phyloP scores from a whole-genome alignment of 2,329 filamentous ascomycete genomes.

The Nemania diffusa region DNA sequence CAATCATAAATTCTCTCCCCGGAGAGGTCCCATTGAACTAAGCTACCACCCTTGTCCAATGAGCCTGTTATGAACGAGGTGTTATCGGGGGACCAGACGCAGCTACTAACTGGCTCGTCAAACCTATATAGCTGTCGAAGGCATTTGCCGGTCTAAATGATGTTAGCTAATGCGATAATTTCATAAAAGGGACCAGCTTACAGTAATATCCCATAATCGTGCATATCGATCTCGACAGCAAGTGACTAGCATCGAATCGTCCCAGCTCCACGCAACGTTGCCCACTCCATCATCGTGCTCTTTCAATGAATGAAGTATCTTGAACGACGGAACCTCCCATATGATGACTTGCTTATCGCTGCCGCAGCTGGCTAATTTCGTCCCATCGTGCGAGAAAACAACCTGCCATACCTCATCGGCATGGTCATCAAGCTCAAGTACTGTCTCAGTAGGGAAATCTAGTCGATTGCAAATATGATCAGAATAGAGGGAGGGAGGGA shows the following conservation, averaged over 20 bases:
- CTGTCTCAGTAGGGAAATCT: conserved; percentile 79
- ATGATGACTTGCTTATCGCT: conserved; percentile 79
- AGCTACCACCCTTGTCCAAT: conserved; percentile 72
- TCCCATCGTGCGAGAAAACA: conserved; percentile 88
- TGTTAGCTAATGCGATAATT: conserved; percentile 32
- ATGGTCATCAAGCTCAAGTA: conserved; percentile 77
- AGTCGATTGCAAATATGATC: conserved; percentile 85
- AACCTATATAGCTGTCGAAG: conserved; percentile 75
- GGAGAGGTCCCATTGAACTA: conserved; percentile 76
- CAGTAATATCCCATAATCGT: conserved; percentile 77
- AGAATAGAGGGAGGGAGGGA: conserved; percentile 84
- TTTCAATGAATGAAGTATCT: conserved; percentile 68
- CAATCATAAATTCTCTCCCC: conserved; percentile 73
- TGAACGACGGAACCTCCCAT: conserved; percentile 80
- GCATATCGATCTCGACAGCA: conserved; percentile 81
- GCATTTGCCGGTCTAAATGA: conserved; percentile 67
- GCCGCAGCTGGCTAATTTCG: conserved; percentile 83
- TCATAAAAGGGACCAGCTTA: conserved; percentile 54
- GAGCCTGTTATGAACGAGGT: conserved; percentile 82
- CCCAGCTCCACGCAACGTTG: conserved; percentile 90
- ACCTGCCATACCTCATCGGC: conserved; percentile 91
- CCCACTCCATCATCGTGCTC: conserved; percentile 78
- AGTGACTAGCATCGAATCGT: conserved; percentile 85
- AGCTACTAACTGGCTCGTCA: conserved; percentile 85
- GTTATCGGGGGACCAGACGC: conserved; percentile 87